Conservation (phyloP, 2,329 filamentous ascomycete genomes). For the Cladosporium sp. region DNA sequence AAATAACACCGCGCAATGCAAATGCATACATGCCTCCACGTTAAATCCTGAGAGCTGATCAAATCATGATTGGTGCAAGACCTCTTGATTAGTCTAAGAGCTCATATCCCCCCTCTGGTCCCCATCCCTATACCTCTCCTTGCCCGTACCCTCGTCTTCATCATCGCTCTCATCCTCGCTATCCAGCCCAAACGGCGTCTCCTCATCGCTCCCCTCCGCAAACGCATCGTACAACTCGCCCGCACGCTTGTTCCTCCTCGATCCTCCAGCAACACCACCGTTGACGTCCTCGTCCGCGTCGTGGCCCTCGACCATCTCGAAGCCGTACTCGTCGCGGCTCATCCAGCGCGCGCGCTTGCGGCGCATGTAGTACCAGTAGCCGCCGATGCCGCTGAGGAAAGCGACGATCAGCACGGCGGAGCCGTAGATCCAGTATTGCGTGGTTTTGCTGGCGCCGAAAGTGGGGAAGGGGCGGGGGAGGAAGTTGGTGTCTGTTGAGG, state of each 20-base stretch:
- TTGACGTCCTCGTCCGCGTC: slow-evolving; percentile 57
- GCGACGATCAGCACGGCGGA: slow-evolving; percentile 78
- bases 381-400: slow-evolving; percentile 75
- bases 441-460: slow-evolving; percentile 83
- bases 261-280: slow-evolving; percentile 41
- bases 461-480: slow-evolving; percentile 87
- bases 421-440: slow-evolving; percentile 92
- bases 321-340: slow-evolving; percentile 80
- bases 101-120: slow-evolving; percentile 17
- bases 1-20: not conserved
- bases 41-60: not conserved
- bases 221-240: slow-evolving; percentile 98
- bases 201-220: slow-evolving; percentile 82
- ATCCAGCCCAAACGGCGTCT: slow-evolving; percentile 33
- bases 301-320: slow-evolving; percentile 85
- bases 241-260: slow-evolving; percentile 61
- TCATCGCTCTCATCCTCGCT: slow-evolving; percentile 31
- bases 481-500: slow-evolving; percentile 56
- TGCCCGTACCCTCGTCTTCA: slow-evolving; percentile 18
- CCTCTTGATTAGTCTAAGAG: not conserved
- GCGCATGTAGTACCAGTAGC: slow-evolving; percentile 78
- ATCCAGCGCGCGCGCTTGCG: slow-evolving; percentile 60
- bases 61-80: not conserved
- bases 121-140: slow-evolving; percentile 29
- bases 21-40: not conserved